Evolutionary conservation across 1,284 basidiomycete species (phyloP), one percentile per base, ranked within the genome.

Genomic region (Trametes polyzona): DNA sequence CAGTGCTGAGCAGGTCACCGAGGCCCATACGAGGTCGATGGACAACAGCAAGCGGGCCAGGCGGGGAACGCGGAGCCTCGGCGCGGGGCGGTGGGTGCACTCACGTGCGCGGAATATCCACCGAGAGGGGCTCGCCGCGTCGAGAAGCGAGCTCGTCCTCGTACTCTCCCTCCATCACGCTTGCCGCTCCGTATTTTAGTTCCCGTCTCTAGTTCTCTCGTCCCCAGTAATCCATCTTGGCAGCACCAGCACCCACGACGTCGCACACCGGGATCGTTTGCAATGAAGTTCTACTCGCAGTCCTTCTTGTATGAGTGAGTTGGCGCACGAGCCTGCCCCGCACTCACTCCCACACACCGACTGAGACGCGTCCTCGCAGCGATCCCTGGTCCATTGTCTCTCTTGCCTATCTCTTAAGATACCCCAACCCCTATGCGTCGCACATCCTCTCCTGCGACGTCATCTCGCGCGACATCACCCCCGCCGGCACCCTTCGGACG

Each of bases 381-480:
- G 90, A 93, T 84, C 83, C 90, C 71, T 95, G 92, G 92, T 83
- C 92, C 55, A 94, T 94, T 59, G 92, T 96, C 54, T 88, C 93
- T 33, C 82, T 96, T 62, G 96, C 96, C 16, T 98, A 93, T 79
- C 95, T 96, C 69, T 81, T 98, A 60, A 90, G 97, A 63, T 99
- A 99, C 73, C 96, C 97, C 3, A 99, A 98, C 73, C 96, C 96
- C 39, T 93, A 93, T 67, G 93, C 96, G 6, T 83, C 93, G 11
- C 96, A 99, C 74, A 92, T 99, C 69, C 76, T 97, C 58, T 94
- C 94, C 8, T 95, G 94, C 79, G 96, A 98, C 78, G 95, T 98
- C 60, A 83, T 98, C 59, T 91, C 92, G 52, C 89, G 96, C 61
- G 80, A 76, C 4, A 76, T 90, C 61, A 88, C 90, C 10, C 78